These are phyloP conservation scores for Erucastrum elatum DNA, from an alignment of 345 rosid genomes.

Conservation along the genomic window DNA sequence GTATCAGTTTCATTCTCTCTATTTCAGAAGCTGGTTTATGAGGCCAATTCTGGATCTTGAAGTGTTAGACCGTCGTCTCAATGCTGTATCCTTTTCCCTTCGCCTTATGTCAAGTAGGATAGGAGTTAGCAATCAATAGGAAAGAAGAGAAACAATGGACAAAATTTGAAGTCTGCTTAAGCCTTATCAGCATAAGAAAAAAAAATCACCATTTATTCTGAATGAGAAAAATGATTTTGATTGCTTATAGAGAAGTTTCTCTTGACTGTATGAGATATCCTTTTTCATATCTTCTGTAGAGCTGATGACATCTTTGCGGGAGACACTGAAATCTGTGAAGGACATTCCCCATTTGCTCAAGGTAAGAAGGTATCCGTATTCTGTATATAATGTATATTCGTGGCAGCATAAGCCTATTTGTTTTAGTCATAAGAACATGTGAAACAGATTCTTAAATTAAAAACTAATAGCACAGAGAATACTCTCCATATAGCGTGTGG, in stretches of 20 bases:
- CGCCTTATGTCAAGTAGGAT: conserved; percentile 25
- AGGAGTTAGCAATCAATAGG: conserved; percentile 19
- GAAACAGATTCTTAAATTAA: not conserved
- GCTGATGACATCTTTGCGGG: conserved; percentile 71
- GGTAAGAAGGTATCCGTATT: conserved; percentile 46
- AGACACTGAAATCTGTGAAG: conserved; percentile 86
- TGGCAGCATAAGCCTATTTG: conserved; percentile 3
- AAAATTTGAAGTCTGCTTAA: conserved; percentile 10
- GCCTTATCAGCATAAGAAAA: conserved; percentile 2
- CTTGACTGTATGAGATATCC: conserved; percentile 73
- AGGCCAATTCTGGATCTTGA: conserved; percentile 86
- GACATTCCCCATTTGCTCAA: conserved; percentile 75
- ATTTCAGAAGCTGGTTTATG: conserved; percentile 87
- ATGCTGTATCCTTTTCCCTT: conserved; percentile 79
- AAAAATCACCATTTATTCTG: not conserved
- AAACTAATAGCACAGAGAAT: not conserved
- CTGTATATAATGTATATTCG: not conserved
- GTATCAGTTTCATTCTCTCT: conserved; percentile 31
- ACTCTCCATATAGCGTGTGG: not conserved
- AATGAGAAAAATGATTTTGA: not conserved
- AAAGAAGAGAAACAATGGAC: conserved; percentile 1
- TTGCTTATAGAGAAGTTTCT: conserved; percentile 23
- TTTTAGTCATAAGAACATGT: conserved; percentile 12
- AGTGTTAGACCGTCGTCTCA: conserved; percentile 70
- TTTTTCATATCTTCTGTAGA: conserved; percentile 82